Conservation (phyloP, 768 basidiomycete genomes). For the Boletus rufocinnamomeus region DNA sequence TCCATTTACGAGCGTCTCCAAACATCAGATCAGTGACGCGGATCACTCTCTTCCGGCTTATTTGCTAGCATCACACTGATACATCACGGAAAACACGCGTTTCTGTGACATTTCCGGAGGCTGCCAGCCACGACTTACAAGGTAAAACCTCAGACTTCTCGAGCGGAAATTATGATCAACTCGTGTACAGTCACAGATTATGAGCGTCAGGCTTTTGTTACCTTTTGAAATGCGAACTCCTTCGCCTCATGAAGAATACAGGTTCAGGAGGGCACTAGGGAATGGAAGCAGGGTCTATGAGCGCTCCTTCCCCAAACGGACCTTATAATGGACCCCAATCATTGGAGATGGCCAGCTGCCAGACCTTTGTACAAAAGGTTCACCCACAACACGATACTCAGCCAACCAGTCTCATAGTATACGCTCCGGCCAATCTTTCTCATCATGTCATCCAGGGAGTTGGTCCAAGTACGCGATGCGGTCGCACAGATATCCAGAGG, state of each 20-base stretch:
- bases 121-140: not conserved
- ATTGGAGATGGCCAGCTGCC: not conserved
- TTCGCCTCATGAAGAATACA: not conserved
- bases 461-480: constrained; percentile 19
- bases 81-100: not conserved
- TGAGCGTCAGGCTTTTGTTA: not conserved
- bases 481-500: constrained; percentile 24
- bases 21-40: not conserved
- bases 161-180: not conserved
- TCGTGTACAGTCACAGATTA: no score
- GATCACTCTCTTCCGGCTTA: not conserved
- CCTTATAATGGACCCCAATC: not conserved
- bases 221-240: not conserved
- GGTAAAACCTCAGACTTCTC: not conserved
- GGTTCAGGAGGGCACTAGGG: not conserved
- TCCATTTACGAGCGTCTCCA: not conserved
- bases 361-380: not conserved
- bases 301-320: not conserved
- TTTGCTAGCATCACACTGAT: not conserved
- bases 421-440: not conserved
- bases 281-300: constrained; percentile 5
- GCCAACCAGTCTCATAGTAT: not conserved
- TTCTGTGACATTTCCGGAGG: not conserved
- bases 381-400: not conserved
- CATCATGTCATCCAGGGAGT: constrained; percentile 16